Conservation (phyloP, 805 yeast species). For the Millerozyma miso region DNA sequence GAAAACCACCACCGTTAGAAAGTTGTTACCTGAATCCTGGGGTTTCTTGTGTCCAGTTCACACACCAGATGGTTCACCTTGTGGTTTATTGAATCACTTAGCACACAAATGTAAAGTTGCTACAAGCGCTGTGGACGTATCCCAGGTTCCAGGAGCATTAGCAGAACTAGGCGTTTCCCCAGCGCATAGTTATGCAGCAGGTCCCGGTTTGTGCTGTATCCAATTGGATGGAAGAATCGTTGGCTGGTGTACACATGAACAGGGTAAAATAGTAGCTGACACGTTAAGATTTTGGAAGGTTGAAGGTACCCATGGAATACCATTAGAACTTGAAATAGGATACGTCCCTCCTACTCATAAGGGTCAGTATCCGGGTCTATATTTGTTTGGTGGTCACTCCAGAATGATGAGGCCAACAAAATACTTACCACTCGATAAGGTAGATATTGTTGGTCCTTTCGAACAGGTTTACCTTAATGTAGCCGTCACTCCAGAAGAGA, state of each 20-base stretch:
- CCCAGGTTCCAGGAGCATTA: slow-evolving; percentile 62
- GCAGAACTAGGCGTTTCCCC: slow-evolving; percentile 77
- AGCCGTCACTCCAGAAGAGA: slow-evolving; percentile 92
- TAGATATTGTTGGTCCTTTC: slow-evolving; percentile 92
- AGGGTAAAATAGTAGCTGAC: slow-evolving; percentile 82
- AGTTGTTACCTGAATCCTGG: slow-evolving; percentile 96
- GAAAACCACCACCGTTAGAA: slow-evolving; percentile 96
- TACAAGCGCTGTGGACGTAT: slow-evolving; percentile 70
- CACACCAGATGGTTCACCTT: slow-evolving; percentile 99
- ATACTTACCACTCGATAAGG: slow-evolving; percentile 78
- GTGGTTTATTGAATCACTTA: slow-evolving; percentile 95
- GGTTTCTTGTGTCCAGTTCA: slow-evolving; percentile 98
- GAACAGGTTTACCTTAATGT: slow-evolving; percentile 97
- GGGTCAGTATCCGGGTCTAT: slow-evolving; percentile 97
- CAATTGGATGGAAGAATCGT: slow-evolving; percentile 89
- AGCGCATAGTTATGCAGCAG: slow-evolving; percentile 76
- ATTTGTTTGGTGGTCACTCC: slow-evolving; percentile 84
- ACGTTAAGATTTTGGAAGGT: slow-evolving; percentile 92
- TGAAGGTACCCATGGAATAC: slow-evolving; percentile 71
- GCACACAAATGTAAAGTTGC: slow-evolving; percentile 91
- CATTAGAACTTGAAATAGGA: slow-evolving; percentile 86
- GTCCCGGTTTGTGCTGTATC: slow-evolving; percentile 83
- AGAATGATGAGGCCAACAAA: slow-evolving; percentile 96
- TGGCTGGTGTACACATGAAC: slow-evolving; percentile 92
- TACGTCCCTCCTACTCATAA: slow-evolving; percentile 92